These are phyloP conservation scores for Kokia cookei DNA, from an alignment of 441 rosid genomes.

Conservation along the genomic window DNA sequence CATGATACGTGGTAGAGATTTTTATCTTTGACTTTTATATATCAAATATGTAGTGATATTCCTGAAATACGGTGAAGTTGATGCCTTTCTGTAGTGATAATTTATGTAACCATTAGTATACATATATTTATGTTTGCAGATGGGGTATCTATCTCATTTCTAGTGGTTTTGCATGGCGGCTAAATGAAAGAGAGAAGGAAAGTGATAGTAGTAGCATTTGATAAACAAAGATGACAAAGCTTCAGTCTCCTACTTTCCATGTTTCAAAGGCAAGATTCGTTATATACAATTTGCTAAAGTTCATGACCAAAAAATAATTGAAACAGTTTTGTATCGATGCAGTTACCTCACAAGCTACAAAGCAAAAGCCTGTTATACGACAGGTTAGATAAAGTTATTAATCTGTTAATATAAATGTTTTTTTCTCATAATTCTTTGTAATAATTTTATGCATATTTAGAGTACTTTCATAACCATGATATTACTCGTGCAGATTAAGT, in stretches of 20 bases:
- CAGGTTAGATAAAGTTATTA: slow-evolving; percentile 46
- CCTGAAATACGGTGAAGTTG: not conserved
- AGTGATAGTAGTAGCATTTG: slow-evolving; percentile 55
- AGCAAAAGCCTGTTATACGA: slow-evolving; percentile 72
- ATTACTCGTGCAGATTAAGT: slow-evolving; percentile 52
- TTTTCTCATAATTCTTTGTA: not conserved
- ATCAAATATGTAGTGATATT: not conserved
- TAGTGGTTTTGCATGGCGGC: slow-evolving; percentile 36
- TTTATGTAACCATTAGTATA: not conserved
- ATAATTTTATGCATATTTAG: not conserved
- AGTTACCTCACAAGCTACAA: slow-evolving; percentile 79
- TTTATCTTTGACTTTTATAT: not conserved
- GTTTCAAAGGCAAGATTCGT: slow-evolving; percentile 77
- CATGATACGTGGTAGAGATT: not conserved
- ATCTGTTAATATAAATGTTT: not conserved
- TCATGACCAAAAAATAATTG: slow-evolving; percentile 63
- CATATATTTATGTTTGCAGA: not conserved
- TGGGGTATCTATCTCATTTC: not conserved
- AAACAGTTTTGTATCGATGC: slow-evolving; percentile 67
- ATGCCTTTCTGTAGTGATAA: not conserved
- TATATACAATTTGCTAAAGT: slow-evolving; percentile 73
- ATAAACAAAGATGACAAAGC: slow-evolving; percentile 73
- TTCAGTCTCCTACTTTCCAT: slow-evolving; percentile 88
- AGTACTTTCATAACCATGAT: not conserved
- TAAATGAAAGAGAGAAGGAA: slow-evolving; percentile 35